A percentile compares a stretch with the other conserved stretches of the same genome.
Conservation (phyloP, 768 basidiomycete species). For the Austroboletus eburneus region DNA sequence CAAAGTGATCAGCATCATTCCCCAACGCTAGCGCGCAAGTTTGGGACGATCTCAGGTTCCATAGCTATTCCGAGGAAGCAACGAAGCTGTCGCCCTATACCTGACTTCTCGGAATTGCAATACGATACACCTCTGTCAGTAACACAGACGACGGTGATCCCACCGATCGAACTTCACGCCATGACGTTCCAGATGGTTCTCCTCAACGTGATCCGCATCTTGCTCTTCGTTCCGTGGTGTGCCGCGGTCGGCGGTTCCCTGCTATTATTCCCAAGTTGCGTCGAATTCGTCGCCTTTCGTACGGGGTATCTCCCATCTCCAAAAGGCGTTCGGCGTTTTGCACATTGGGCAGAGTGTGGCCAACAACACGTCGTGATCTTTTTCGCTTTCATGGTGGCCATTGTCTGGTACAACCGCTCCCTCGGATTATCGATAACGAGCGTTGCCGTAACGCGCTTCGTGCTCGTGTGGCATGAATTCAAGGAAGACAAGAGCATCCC, state of each 20-base stretch:
- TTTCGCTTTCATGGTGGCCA: slow-evolving; percentile 17
- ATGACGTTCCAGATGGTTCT: not conserved
- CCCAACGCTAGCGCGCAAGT: slow-evolving; percentile 15
- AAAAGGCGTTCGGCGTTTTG: slow-evolving; percentile 34
- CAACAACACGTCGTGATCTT: slow-evolving; percentile 34
- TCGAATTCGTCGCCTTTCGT: slow-evolving; percentile 27
- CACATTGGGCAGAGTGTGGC: slow-evolving; percentile 35
- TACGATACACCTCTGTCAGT: not conserved
- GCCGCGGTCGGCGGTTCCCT: slow-evolving; percentile 31
- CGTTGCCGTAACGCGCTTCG: slow-evolving; percentile 18
- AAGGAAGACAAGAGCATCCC: slow-evolving; percentile 20
- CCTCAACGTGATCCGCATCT: slow-evolving; percentile 8
- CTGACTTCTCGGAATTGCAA: slow-evolving; percentile 7
- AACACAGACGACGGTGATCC: not conserved
- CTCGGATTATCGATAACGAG: slow-evolving; percentile 20
- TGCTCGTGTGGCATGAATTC: slow-evolving; percentile 28
- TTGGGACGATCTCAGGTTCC: slow-evolving; percentile 26
- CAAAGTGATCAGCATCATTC: not conserved
- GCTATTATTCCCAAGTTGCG: slow-evolving; percentile 26
- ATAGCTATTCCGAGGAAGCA: slow-evolving; percentile 10
- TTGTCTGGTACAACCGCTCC: slow-evolving; percentile 17
- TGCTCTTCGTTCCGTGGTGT: slow-evolving; percentile 36
- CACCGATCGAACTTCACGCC: not conserved
- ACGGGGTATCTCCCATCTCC: slow-evolving; percentile 27
- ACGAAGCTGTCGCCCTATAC: slow-evolving; percentile 11